phyloP scores from a whole-genome alignment of 1,284 basidiomycete species.

The Cystobasidiaceae sp. region DNA sequence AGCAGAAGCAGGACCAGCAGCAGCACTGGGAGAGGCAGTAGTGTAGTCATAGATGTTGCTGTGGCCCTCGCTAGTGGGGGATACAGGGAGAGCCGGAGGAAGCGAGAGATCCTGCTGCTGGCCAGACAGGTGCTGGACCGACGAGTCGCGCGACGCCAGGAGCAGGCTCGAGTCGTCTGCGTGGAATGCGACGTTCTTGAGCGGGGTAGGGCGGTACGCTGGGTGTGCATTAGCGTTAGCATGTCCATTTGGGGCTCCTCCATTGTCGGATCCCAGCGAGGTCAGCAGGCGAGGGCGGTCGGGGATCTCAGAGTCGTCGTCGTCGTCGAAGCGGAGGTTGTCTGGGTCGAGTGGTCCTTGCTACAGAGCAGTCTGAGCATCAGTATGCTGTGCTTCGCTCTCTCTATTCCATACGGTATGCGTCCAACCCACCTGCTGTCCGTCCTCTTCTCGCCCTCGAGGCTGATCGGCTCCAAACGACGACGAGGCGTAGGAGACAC shows the following conservation, averaged over 20 bases:
- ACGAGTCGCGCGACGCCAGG: too few relatives aligned
- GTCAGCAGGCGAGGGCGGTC: neutral
- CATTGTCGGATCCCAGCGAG: too few relatives aligned
- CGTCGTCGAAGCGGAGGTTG: neutral
- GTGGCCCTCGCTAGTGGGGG: neutral
- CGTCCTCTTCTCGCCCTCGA: too few relatives aligned
- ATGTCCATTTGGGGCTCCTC: too few relatives aligned
- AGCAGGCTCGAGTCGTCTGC: neutral
- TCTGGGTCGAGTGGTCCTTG: neutral
- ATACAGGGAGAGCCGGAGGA: too few relatives aligned
- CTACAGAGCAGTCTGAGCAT: too few relatives aligned
- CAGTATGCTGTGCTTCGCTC: too few relatives aligned
- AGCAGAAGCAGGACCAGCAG: neutral
- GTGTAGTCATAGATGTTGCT: conserved; percentile 7
- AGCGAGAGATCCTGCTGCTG: neutral
- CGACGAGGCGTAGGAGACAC: too few relatives aligned
- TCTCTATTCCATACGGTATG: too few relatives aligned
- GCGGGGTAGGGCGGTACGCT: neutral
- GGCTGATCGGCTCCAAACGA: too few relatives aligned
- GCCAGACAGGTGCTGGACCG: too few relatives aligned
- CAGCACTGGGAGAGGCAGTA: neutral
- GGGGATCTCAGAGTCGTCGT: conserved; percentile 5
- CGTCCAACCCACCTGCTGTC: too few relatives aligned
- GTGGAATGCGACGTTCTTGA: neutral
- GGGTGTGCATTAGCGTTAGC: neutral